These are phyloP conservation scores for Ambrosiella cleistominuta DNA, from an alignment of 2,329 filamentous ascomycete species.

Conservation along the genomic window DNA sequence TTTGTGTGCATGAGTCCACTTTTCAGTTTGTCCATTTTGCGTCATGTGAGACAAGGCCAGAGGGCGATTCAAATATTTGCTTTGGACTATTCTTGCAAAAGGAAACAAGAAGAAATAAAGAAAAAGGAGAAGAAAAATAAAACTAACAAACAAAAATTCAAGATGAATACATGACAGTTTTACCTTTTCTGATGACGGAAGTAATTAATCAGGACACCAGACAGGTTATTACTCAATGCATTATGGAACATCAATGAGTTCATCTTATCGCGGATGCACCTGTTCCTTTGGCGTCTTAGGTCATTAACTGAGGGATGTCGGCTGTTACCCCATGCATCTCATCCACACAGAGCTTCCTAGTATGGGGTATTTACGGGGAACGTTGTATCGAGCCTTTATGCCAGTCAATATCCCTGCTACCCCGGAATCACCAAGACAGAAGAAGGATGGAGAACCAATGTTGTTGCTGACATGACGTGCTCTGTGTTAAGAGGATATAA, in stretches of 20 bases:
- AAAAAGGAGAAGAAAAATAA: background rate
- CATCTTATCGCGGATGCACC: background rate
- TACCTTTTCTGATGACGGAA: background rate
- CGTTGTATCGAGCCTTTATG: constrained; percentile 3
- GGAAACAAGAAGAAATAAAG: background rate
- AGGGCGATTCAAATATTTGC: too few relatives aligned
- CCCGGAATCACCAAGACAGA: constrained; percentile 4
- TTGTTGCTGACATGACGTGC: too few relatives aligned
- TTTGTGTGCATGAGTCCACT: too few relatives aligned
- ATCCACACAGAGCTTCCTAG: background rate
- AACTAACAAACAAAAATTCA: background rate
- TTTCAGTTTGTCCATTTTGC: too few relatives aligned
- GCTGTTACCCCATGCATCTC: constrained; percentile 5
- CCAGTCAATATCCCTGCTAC: constrained; percentile 5
- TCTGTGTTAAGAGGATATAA: background rate
- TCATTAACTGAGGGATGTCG: background rate
- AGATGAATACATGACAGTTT: background rate
- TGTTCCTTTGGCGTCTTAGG: background rate
- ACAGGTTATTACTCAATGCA: background rate
- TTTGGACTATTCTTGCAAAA: too few relatives aligned
- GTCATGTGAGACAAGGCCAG: too few relatives aligned
- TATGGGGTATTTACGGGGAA: constrained; percentile 8
- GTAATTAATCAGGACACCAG: background rate
- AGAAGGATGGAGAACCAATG: background rate
- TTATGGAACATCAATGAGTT: too few relatives aligned